phyloP scores from a whole-genome alignment of 2,329 filamentous ascomycete species.

The Corniculantispora saksenae region DNA sequence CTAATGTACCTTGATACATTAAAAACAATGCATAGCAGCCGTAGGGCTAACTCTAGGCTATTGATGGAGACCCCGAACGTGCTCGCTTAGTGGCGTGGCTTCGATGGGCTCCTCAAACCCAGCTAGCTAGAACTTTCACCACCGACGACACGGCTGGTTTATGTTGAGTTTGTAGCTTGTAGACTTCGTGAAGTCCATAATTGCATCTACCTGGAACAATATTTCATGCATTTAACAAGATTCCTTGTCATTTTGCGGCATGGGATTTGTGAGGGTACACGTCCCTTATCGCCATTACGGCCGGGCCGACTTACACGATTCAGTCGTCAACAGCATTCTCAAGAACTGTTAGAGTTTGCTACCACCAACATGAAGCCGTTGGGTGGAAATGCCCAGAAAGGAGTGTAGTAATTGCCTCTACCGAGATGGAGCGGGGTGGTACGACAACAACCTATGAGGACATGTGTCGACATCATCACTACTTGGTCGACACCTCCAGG shows the following conservation, averaged over 20 bases:
- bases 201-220: background rate
- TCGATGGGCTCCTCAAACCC: background rate
- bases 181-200: background rate
- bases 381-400: background rate
- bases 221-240: background rate
- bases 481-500: conserved; percentile 35
- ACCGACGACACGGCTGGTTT: too few relatives aligned
- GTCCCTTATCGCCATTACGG: background rate
- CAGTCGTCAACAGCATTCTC: background rate
- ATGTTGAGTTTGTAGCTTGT: background rate
- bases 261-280: background rate
- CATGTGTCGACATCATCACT: background rate
- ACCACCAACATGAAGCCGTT: background rate
- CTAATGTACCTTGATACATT: background rate
- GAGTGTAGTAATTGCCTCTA: background rate
- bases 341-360: background rate
- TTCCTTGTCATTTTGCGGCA: background rate
- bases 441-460: background rate
- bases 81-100: background rate
- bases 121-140: background rate
- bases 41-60: background rate
- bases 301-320: background rate
- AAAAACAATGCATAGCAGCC: background rate
- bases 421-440: background rate
- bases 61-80: background rate